Base-by-base conservation (phyloP, 2,329 filamentous ascomycete genomes). In the Cladosporium sp. region DNA sequence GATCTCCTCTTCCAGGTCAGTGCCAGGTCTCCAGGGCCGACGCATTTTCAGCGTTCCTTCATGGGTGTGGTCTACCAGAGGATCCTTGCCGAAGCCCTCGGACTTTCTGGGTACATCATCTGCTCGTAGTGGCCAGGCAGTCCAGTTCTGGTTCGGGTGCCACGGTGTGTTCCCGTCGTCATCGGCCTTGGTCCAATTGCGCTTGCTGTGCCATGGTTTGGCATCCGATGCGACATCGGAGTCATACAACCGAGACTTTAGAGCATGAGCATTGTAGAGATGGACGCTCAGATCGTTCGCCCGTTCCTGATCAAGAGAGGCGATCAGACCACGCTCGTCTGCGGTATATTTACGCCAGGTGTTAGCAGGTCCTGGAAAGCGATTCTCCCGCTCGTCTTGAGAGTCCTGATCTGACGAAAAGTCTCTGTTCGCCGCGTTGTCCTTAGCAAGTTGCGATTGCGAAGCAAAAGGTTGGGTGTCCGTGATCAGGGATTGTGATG, bases 61-160 rank as follows among this genome's bases (percentile, higher is more conserved):
- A 22, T 54, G 54, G 2, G 38, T 30, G 15, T 47, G 40, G 7
- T 29, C 34, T 11, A 66, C 63, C 27, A 75, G 41, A 9, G 53
- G 53, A n/a, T 39, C 22, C 42, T 20, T 43, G 36, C 65, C 71
- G 57, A 72, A 74, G 45, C 73, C 65, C 54, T 87, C 78, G 17
- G 73, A 72, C 12, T 75, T 72, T 13, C 73, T 70, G 1, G 87
- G 88, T 7, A 93, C 82, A 20, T 77, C 70, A 7, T 74, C 70
- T 4, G 79, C 73, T 17, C 76, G 75, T 62, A 95, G 67, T 4
- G 92, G 92, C 92, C 92, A 96, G 0, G 90, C 87, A 15, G 88
- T 88, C 91, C 92, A 96, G 4, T 64, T 57, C 52, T 78, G 80
- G 0, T 80, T 61, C 1, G 79, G 75, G 13, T 68, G 59, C 58